A percentile compares a stretch with the other conserved stretches of the same genome.
Conservation (phyloP, 306 rosid species). For the cucumber (Cucumis sativus) region DNA sequence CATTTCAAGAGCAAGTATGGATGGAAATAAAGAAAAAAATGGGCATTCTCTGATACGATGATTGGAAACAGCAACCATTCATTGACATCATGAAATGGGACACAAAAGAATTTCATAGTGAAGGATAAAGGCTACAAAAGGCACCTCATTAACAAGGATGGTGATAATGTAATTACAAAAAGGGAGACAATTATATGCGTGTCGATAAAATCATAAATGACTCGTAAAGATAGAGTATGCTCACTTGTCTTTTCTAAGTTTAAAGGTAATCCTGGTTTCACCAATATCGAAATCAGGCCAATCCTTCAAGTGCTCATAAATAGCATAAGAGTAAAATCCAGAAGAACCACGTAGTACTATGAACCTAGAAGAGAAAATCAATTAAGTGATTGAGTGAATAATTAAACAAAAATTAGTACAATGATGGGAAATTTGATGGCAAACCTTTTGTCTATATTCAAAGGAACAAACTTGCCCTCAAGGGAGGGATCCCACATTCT, state of each 20-base stretch:
- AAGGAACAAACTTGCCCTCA: slow-evolving; percentile 70
- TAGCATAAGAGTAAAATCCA: slow-evolving; percentile 82
- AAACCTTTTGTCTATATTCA: slow-evolving; percentile 91
- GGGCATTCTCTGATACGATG: not conserved
- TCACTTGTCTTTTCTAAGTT: slow-evolving; percentile 85
- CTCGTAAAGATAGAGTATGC: not conserved
- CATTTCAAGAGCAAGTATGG: not conserved
- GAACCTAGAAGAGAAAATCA: slow-evolving; percentile 40
- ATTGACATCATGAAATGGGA: no score
- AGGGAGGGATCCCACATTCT: slow-evolving; percentile 87
- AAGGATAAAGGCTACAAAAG: no score
- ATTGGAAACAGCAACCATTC: no score
- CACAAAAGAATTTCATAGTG: no score
- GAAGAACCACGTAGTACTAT: slow-evolving; percentile 59
- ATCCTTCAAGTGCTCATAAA: slow-evolving; percentile 61
- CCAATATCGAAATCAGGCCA: slow-evolving; percentile 90
- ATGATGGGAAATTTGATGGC: slow-evolving; percentile 4
- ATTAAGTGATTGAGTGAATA: not conserved
- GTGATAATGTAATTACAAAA: no score
- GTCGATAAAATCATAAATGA: not conserved
- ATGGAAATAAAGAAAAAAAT: not conserved
- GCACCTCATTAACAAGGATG: no score
- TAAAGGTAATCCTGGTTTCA: slow-evolving; percentile 80
- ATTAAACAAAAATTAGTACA: not conserved
- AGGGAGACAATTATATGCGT: no score